Base-by-base conservation (phyloP, 2,329 filamentous ascomycete genomes). In the Pseudocercospora musae region DNA sequence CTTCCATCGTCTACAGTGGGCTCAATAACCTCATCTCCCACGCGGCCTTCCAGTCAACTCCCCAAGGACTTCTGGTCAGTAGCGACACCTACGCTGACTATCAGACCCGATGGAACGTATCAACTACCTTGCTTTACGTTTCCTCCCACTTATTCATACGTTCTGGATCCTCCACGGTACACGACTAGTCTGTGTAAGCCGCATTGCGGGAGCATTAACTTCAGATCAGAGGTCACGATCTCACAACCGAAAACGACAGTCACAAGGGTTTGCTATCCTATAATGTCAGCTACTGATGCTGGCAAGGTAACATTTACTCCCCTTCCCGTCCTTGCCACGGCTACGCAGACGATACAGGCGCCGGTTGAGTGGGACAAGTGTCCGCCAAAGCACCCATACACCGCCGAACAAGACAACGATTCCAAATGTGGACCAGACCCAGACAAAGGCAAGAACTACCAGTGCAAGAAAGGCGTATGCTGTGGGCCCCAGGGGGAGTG, bases 401-500 rank as follows among this genome's bases (percentile, higher is more conserved):
- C 55, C 31, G 52, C 52, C 15, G 52, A 54, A 54, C 15, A 54
- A 37, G 57, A 55, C 15, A 37, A 50, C 10, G 58, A 62, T 40
- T 31, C 40, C 1, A 63, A 57, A 21, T 67, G 62, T 37, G 65
- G 62, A 8, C 59, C 54, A 13, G 46, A 54, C 33, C 29, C 29
- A 40, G 57, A 57, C 29, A 20, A 40, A 20, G 52, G 52, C 8
- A 33, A 54, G 21, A 37, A 65, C 44, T 65, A 67, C 29, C 56
- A 48, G n/a, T 67, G 65, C 29, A 55, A 58, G 5, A 59, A 61
- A 33, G 58, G 56, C 11, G 31, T 60, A 27, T 67, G 65, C 62
- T 67, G 65, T 37, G 58, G 62, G 25, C 62, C 62, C 21, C 44
- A 65, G 18, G 60, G 60, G 5, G 63, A 63, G 29, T 67, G 65